Evolutionary conservation across 2,329 filamentous ascomycete species (phyloP), one percentile per base, ranked within the genome.

Genomic region (Emmonsiellopsis sp.): DNA sequence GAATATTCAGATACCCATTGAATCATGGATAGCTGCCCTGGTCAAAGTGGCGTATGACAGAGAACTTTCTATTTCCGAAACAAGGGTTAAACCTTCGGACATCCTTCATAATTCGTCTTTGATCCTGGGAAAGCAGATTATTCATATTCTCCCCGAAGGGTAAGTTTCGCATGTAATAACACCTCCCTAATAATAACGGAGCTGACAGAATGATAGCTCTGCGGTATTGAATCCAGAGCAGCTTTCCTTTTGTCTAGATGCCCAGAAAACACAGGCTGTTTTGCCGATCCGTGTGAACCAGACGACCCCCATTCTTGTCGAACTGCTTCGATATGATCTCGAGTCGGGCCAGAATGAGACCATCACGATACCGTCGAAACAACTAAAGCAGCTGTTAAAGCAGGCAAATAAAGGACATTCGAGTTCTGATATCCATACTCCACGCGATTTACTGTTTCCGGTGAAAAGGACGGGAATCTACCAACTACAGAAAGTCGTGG

Each of bases 141-240:
- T 98, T 70, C 93, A 98, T 67, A 95, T 98, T 65, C 76, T 98
- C 53, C 93, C 93, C 1, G 93, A 98, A 76, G 94, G 94, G 76
- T 86, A 69, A 61, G 77, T 66, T 38, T 46, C 31, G 16, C 16
- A 9, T 41, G 30, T 30, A 43, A 11, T 38, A 11, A n/a, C 53
- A n/a, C 3, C 8, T 10, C 32, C 34, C 38, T 31, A 32, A 31
- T 52, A 7, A 10, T 30, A 16, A 11, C 37, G 30, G 45, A 41
- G 53, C 66, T 73, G 53, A 74, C 62, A 51, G 31, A 54, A 51
- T 15, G 54, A 35, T 63, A 87, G 84, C 15, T 93, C 91, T 48
- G 93, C 91, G 11, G 79, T 90, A 48, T 76, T 98, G 58, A 98
- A 98, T 64, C 89, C 90, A 0, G 81, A 90, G 46, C 79, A 82